These are phyloP conservation scores for Tremella fuciformis DNA, from an alignment of 768 basidiomycete genomes.

Conservation along the genomic window DNA sequence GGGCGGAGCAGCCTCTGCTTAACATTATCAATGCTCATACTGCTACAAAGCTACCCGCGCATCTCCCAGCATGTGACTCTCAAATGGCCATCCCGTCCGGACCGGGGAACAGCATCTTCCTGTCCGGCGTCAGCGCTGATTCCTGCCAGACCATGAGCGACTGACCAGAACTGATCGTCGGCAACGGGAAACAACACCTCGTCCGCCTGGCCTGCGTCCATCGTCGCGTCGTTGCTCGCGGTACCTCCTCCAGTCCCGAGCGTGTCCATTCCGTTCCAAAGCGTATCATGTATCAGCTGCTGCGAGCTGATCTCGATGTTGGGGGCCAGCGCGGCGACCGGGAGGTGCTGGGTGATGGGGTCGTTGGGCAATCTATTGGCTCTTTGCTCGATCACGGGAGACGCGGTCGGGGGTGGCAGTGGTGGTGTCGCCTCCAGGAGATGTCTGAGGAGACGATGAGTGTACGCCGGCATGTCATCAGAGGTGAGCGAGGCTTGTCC, in stretches of 20 bases:
- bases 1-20: not conserved
- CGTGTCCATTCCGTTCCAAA: slow-evolving; percentile 9
- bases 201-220: too few species aligned
- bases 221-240: too few species aligned
- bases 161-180: slow-evolving; percentile 17
- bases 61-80: too few species aligned
- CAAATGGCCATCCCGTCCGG: too few species aligned
- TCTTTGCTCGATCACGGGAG: not conserved
- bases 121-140: too few species aligned
- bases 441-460: slow-evolving; percentile 15
- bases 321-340: too few species aligned
- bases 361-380: not conserved
- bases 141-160: not conserved
- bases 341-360: too few species aligned
- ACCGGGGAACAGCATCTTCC: too few species aligned
- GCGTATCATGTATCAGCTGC: slow-evolving; percentile 10
- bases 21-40: too few species aligned
- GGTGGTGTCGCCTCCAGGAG: slow-evolving; percentile 9
- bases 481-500: slow-evolving; percentile 14
- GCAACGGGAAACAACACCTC: slow-evolving; percentile 12
- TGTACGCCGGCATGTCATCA: slow-evolving; percentile 17
- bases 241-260: not conserved
- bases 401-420: not conserved
- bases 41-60: too few species aligned
- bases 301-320: slow-evolving; percentile 4